These are phyloP conservation scores for Phlyctochytrium planicorne DNA, from an alignment of 192 early-diverging fungal species.

Conservation along the genomic window DNA sequence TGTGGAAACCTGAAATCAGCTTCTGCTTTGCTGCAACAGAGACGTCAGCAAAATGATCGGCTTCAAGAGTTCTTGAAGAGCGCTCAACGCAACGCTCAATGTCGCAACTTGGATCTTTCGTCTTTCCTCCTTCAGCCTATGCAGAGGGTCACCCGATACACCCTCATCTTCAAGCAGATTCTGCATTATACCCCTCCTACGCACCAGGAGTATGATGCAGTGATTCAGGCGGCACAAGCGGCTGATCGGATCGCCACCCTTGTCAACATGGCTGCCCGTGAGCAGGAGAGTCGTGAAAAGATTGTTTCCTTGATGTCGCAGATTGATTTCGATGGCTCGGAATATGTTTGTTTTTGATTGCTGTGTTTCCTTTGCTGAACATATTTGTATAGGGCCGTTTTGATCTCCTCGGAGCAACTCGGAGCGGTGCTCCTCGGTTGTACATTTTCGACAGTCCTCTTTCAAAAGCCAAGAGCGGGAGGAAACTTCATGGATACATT, in stretches of 20 bases:
- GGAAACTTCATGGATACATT: constrained; percentile 66
- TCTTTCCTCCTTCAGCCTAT: constrained; percentile 67
- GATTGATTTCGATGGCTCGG: constrained; percentile 56
- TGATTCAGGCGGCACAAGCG: constrained; percentile 41
- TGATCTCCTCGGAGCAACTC: constrained; percentile 57
- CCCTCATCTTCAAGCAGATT: constrained; percentile 56
- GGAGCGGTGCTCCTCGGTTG: constrained; percentile 53
- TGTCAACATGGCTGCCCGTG: constrained; percentile 48
- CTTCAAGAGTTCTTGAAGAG: constrained; percentile 66
- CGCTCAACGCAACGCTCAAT: constrained; percentile 58
- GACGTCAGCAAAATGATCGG: constrained; percentile 45
- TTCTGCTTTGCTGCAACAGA: constrained; percentile 59
- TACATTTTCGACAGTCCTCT: constrained; percentile 72
- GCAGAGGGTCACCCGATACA: constrained; percentile 59
- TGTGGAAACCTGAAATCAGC: constrained; percentile 68
- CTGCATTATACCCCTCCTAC: constrained; percentile 53
- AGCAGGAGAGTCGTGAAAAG: constrained; percentile 51
- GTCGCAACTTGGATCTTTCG: constrained; percentile 72
- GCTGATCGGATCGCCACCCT: constrained; percentile 41
- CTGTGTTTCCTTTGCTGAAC: background rate
- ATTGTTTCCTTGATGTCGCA: constrained; percentile 47
- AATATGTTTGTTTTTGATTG: constrained; percentile 13
- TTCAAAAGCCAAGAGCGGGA: constrained; percentile 73
- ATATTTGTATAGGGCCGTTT: constrained; percentile 27
- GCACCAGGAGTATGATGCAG: constrained; percentile 49